Evolutionary conservation across 805 yeast genomes (phyloP).

Genomic region (Candida caryicola): DNA sequence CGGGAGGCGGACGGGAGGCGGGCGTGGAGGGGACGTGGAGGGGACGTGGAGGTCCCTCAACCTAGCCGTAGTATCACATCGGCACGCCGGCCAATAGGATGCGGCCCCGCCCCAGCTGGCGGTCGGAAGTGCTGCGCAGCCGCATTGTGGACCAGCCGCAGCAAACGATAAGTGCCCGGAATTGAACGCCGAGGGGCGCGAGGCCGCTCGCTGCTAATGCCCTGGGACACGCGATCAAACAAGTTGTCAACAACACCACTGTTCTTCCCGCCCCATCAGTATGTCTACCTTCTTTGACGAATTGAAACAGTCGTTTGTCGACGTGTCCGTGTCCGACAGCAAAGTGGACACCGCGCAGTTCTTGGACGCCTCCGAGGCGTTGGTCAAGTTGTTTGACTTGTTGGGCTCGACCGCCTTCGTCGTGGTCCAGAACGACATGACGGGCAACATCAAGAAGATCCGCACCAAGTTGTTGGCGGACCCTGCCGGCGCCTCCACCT

Average conservation of each 20-base stretch:
- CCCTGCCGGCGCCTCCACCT: constrained; percentile 62
- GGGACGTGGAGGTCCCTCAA: too few species aligned
- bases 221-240: too few species aligned
- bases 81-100: too few species aligned
- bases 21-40: too few species aligned
- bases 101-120: too few species aligned
- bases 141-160: too few species aligned
- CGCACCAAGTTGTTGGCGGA: constrained; percentile 61
- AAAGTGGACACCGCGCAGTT: constrained; percentile 74
- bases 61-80: too few species aligned
- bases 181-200: too few species aligned
- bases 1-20: too few species aligned
- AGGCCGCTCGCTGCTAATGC: too few species aligned
- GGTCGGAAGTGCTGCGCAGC: too few species aligned
- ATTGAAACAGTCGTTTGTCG: constrained; percentile 69
- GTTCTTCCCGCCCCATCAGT: constrained; percentile 9
- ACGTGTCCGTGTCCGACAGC: constrained; percentile 60
- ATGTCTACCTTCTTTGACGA: constrained; percentile 82
- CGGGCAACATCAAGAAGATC: constrained; percentile 78
- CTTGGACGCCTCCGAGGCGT: constrained; percentile 78
- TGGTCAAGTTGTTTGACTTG: constrained; percentile 78
- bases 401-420: constrained; percentile 82
- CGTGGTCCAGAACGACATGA: constrained; percentile 85
- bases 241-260: constrained; percentile 1
- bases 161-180: too few species aligned